Conservation (phyloP, 495 filamentous ascomycete species). For the Aspergillus incahuasiensis region DNA sequence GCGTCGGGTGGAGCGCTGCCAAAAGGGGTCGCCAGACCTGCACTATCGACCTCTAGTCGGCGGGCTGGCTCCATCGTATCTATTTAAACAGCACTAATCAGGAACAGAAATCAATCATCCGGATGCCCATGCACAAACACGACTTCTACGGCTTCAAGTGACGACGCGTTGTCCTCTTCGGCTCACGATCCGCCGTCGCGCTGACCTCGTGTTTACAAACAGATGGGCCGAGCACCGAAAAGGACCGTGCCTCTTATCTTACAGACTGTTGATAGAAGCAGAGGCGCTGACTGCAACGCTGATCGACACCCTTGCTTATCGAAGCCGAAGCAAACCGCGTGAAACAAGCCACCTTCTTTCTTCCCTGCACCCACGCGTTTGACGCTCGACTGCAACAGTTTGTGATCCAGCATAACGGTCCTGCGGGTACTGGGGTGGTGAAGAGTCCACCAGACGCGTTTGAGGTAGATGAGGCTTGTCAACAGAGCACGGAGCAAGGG, state of each 20-base stretch:
- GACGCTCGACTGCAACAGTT: not conserved
- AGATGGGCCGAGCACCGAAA: too few relatives aligned
- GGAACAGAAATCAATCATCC: not conserved
- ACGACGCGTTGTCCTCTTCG: not conserved
- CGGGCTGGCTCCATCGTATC: not conserved
- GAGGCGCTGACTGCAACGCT: not conserved
- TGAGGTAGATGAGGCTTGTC: not conserved
- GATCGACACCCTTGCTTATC: not conserved
- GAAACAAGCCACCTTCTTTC: not conserved
- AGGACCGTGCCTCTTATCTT: not conserved
- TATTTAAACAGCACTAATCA: not conserved
- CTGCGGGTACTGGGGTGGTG: not conserved
- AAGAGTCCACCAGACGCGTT: not conserved
- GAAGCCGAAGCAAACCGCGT: not conserved
- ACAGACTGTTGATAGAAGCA: not conserved
- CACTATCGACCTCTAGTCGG: not conserved
- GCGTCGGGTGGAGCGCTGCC: slow-evolving; percentile 1
- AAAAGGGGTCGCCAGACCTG: slow-evolving; percentile 1
- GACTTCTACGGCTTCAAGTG: not conserved
- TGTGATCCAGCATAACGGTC: not conserved
- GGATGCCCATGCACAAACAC: not conserved
- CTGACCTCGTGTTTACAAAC: not conserved
- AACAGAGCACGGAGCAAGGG: not conserved
- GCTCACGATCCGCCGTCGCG: not conserved
- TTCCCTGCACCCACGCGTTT: not conserved